Base-by-base conservation (phyloP, 192 early-diverging fungal species). In the Entomortierella lignicola region DNA sequence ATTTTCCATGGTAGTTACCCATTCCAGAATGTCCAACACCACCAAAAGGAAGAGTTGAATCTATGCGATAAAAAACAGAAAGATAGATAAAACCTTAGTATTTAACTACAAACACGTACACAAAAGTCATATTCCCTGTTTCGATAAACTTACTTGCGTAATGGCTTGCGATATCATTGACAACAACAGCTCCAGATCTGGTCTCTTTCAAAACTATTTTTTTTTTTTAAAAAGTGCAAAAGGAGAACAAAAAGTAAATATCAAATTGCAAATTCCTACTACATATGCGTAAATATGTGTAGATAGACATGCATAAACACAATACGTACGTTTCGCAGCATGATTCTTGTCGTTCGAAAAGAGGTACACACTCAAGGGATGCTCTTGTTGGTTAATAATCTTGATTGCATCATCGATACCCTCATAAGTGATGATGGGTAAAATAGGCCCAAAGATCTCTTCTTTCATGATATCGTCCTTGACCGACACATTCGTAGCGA, bases 1-100 rank as follows among this genome's bases (percentile, higher is more conserved):
- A 79, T 51, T 85, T 83, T 62, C 96, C 96, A 30, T 94, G 94
- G 82, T 97, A 98, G 34, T 66, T 83, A 60, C 97, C 97, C 31
- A 94, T 88, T 7, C 97, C 97, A 12, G 94, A 96, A 2, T 81
- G 59, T 0, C 96, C 96, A 4, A 94, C 89, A 59, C 96, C 97
- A 60, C 95, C 95, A 71, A 97, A 98, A 44, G 96, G 96, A 10
- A 94, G 68, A 25, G 73, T 69, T 48, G 77, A 60, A 29, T 85
- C 81, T 66, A 81, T 60, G 39, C 4, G 37, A n/a, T 48, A 54
- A 25, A 20, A n/a, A n/a, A n/a, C n/a, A n/a, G n/a, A n/a, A n/a
- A n/a, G n/a, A n/a, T n/a, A n/a, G n/a, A n/a, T n/a, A n/a, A n/a
- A n/a, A n/a, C n/a, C n/a, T n/a, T n/a, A n/a, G n/a, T n/a, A n/a